Conservation (phyloP, 2,329 filamentous ascomycete species). For the Myriosclerotinia curreyana region DNA sequence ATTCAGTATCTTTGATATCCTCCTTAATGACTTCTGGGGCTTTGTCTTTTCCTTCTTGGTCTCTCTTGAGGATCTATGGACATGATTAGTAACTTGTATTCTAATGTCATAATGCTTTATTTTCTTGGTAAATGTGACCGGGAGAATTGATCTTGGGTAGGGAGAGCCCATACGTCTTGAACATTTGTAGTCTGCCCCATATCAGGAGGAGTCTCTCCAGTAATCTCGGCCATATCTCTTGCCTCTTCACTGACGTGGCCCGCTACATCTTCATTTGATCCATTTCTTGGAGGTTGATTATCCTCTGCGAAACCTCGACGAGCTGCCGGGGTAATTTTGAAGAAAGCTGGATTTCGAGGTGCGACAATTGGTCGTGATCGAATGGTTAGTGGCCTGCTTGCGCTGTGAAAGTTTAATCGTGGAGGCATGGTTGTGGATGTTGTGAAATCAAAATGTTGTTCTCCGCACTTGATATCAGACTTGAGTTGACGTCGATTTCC, state of each 20-base stretch:
- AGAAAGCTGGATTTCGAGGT: conserved; percentile 32
- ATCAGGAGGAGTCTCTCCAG: conserved; percentile 57
- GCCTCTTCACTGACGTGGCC: conserved; percentile 65
- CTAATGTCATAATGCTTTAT: conserved; percentile 28
- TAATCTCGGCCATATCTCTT: conserved; percentile 56
- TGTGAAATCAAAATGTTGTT: conserved; percentile 1
- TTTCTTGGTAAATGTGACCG: neutral
- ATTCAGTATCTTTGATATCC: conserved; percentile 42
- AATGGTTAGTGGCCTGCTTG: conserved; percentile 44
- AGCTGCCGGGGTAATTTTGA: conserved; percentile 26
- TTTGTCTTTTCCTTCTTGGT: conserved; percentile 58
- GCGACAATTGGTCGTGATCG: conserved; percentile 42
- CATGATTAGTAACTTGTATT: conserved; percentile 23
- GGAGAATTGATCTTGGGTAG: neutral
- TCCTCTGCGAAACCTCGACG: conserved; percentile 37
- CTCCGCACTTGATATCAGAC: conserved; percentile 14
- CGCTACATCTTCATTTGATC: conserved; percentile 51
- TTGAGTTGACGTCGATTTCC: neutral
- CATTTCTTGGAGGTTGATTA: conserved; percentile 36
- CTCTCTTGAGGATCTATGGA: conserved; percentile 59
- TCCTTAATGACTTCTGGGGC: conserved; percentile 66
- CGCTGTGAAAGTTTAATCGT: conserved; percentile 50
- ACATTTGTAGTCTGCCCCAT: conserved; percentile 63
- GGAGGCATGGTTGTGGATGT: conserved; percentile 49
- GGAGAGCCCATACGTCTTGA: conserved; percentile 52